These are phyloP conservation scores for Balansia obtecta DNA, from an alignment of 2,329 filamentous ascomycete genomes.

Conservation along the genomic window DNA sequence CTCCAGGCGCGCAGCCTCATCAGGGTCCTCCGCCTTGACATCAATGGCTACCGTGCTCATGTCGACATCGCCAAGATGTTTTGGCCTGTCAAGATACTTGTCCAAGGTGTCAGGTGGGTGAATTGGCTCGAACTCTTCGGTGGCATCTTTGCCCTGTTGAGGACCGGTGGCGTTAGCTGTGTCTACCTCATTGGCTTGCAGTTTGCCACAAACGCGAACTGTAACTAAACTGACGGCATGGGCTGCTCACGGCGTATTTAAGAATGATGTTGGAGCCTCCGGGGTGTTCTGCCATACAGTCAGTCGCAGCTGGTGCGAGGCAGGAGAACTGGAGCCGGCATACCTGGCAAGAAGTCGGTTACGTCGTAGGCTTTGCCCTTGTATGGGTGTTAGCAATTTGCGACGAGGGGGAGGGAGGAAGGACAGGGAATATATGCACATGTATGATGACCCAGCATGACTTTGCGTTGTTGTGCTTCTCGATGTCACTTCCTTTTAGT, in stretches of 20 bases:
- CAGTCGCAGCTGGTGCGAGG: background rate
- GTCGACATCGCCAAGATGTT: slow-evolving; percentile 82
- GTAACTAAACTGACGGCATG: background rate
- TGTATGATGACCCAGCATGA: slow-evolving; percentile 91
- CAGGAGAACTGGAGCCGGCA: slow-evolving; percentile 5
- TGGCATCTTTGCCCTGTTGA: slow-evolving; percentile 73
- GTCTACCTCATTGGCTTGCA: background rate
- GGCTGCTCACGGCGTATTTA: slow-evolving; percentile 61
- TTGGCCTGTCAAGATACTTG: slow-evolving; percentile 71
- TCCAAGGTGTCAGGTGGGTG: slow-evolving; percentile 77
- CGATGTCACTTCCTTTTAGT: slow-evolving; percentile 40
- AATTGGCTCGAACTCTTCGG: slow-evolving; percentile 83
- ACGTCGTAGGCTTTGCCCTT: slow-evolving; percentile 78
- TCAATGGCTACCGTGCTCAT: slow-evolving; percentile 69
- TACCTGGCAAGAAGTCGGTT: slow-evolving; percentile 73
- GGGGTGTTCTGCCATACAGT: slow-evolving; percentile 53
- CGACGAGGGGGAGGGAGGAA: background rate
- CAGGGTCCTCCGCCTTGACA: slow-evolving; percentile 52
- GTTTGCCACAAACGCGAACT: background rate
- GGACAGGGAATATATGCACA: slow-evolving; percentile 23
- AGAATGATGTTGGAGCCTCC: slow-evolving; percentile 88
- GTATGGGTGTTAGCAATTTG: slow-evolving; percentile 5
- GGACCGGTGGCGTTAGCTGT: background rate
- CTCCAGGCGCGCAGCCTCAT: slow-evolving; percentile 54
- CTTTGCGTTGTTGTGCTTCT: slow-evolving; percentile 65